phyloP scores from a whole-genome alignment of 2,329 filamentous ascomycete genomes.

The Cladosporium sp. region DNA sequence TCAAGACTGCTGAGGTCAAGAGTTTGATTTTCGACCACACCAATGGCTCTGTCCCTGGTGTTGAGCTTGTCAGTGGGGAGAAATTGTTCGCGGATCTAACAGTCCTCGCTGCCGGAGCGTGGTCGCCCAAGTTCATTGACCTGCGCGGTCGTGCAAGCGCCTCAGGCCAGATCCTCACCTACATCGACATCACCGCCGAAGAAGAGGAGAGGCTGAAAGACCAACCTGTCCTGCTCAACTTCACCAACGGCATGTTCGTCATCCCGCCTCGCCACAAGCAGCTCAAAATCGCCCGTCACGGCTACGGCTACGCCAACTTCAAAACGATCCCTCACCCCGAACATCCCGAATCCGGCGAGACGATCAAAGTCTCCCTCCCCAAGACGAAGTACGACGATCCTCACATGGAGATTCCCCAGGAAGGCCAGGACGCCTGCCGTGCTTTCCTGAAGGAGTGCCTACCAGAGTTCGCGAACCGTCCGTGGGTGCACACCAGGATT shows the following conservation, averaged over 20 bases:
- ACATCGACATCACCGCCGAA: conserved; percentile 66
- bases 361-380: conserved; percentile 46
- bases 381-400: conserved; percentile 45
- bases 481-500: conserved; percentile 45
- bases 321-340: conserved; percentile 45
- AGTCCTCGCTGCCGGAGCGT: conserved; percentile 80
- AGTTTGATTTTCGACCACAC: conserved; percentile 37
- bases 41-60: conserved; percentile 51
- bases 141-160: conserved; percentile 71
- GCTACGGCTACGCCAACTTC: conserved; percentile 48
- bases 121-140: conserved; percentile 75
- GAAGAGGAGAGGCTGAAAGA: conserved; percentile 64
- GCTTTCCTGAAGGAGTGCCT: conserved; percentile 55
- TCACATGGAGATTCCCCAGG: conserved; percentile 46
- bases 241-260: conserved; percentile 68
- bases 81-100: conserved; percentile 64
- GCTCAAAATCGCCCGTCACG: conserved; percentile 48
- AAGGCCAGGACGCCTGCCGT: conserved; percentile 60
- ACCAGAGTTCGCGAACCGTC: conserved; percentile 34
- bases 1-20: conserved; percentile 47
- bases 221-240: conserved; percentile 70
- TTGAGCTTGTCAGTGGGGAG: conserved; percentile 47
- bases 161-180: conserved; percentile 77
- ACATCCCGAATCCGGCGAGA: conserved; percentile 21
- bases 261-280: conserved; percentile 57